Evolutionary conservation across 23 red algal genomes (phyloP), one percentile per base, ranked within the genome.

Genomic region (Gracilaria domingensis): DNA sequence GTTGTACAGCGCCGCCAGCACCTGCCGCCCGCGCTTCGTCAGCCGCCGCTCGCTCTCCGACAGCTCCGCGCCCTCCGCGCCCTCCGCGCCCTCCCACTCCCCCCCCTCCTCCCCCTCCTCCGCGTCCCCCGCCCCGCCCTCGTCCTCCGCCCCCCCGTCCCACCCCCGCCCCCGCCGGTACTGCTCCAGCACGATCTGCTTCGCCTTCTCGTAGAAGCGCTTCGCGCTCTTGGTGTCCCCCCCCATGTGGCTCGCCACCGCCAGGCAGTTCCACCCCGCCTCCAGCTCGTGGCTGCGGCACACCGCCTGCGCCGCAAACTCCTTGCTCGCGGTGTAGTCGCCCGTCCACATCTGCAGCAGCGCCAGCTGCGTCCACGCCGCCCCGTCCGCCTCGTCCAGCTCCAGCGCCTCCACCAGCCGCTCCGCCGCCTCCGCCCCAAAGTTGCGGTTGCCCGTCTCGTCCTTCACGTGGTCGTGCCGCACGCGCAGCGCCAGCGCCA

Each of bases 391-490:
- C 66, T 84, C 45, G 51, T 85, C 79, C 70, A 67, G 36, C 56
- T 93, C 90, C 48, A 93, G 64, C 29, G 80, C 82, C 73, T 84
- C 90, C 2, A 93, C 90, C 47, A 93, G 71, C 37, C 90, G 23
- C 58, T 85, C 90, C 17, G 90, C 90, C n/a, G 90, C 90, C 72
- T 93, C 90, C 16, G 79, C 72, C 12, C 90, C 90, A 49, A 86
- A 93, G 30, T 93, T 85, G 16, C 80, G 61, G 51, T 79, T 93
- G 0, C 90, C 90, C 6, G 79, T 51, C 26, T 93, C 90, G 48
- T 84, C 90, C 29, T 34, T 34, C 62, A 33, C 60, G 47, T 79
- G 71, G 39, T 93, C 90, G 55, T 93, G 90, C 21, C 90, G 80
- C 51, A 93, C 26, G 39, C 90, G 34, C 71, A 93, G 70, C 55